A percentile compares a stretch with the other conserved stretches of the same genome.
These are phyloP conservation scores for Leccinum incarnatum DNA, from an alignment of 768 basidiomycete species.

Conservation along the genomic window DNA sequence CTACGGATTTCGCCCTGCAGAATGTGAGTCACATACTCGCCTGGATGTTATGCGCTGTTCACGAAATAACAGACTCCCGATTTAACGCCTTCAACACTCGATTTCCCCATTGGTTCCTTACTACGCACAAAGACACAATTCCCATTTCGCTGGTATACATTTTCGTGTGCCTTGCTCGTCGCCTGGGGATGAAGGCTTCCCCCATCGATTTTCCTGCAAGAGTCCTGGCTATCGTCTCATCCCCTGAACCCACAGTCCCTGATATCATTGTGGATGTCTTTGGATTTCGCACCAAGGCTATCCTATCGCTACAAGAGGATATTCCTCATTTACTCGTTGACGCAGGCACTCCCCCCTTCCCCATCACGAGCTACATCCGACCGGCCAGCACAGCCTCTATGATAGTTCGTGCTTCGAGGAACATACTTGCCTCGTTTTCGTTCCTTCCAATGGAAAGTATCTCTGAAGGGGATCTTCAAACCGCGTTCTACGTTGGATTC, in stretches of 20 bases:
- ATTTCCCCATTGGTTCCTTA: conserved; percentile 60
- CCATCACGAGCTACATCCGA: conserved; percentile 21
- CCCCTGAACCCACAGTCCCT: conserved; percentile 32
- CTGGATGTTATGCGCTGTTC: neutral
- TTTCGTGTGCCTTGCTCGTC: conserved; percentile 51
- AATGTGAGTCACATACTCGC: conserved; percentile 32
- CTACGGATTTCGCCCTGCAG: conserved; percentile 45
- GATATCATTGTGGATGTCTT: conserved; percentile 49
- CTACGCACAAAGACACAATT: conserved; percentile 46
- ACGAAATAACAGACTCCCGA: conserved; percentile 27
- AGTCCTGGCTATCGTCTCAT: conserved; percentile 51
- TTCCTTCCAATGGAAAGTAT: conserved; percentile 19
- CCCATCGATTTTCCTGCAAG: conserved; percentile 56
- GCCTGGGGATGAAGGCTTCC: conserved; percentile 48
- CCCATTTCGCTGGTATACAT: conserved; percentile 61
- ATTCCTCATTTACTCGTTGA: conserved; percentile 32
- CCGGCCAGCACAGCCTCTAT: conserved; percentile 36
- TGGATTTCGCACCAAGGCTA: conserved; percentile 35
- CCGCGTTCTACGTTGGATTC: conserved; percentile 37
- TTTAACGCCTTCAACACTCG: conserved; percentile 49
- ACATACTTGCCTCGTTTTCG: conserved; percentile 36
- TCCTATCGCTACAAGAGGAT: conserved; percentile 37
- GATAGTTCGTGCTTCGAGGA: conserved; percentile 40
- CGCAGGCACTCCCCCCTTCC: conserved; percentile 22
- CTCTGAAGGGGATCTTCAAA: conserved; percentile 33